phyloP scores from a whole-genome alignment of 768 basidiomycete genomes.

The Candolleomyces efflorescens region DNA sequence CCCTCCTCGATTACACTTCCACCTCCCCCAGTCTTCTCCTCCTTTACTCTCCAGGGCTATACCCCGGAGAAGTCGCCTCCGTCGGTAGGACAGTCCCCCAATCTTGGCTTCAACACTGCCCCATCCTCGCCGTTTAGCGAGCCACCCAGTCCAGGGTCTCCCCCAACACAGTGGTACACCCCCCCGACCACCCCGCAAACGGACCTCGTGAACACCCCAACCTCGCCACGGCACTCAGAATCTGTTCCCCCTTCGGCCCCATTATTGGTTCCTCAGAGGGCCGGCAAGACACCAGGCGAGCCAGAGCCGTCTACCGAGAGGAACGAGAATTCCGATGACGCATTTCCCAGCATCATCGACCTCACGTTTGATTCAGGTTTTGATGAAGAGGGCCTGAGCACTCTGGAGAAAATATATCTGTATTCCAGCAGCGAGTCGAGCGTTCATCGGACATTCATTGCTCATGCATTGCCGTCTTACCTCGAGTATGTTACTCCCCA shows the following conservation, averaged over 20 bases:
- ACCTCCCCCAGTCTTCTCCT: slow-evolving; percentile 24
- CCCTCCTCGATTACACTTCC: slow-evolving; percentile 32
- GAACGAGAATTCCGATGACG: slow-evolving; percentile 25
- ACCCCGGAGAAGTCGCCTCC: slow-evolving; percentile 26
- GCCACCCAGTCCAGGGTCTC: slow-evolving; percentile 22
- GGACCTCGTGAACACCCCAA: slow-evolving; percentile 15
- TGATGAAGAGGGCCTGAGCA: slow-evolving; percentile 78
- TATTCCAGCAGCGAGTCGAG: slow-evolving; percentile 73
- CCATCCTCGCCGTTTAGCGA: slow-evolving; percentile 41
- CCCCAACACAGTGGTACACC: slow-evolving; percentile 26
- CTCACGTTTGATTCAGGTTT: slow-evolving; percentile 37
- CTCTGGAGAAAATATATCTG: slow-evolving; percentile 90
- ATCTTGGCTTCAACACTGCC: slow-evolving; percentile 41
- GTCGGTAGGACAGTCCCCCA: slow-evolving; percentile 24
- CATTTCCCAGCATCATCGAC: slow-evolving; percentile 31
- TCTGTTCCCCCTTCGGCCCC: slow-evolving; percentile 22
- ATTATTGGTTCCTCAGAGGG: slow-evolving; percentile 15
- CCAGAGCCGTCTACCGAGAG: slow-evolving; percentile 8
- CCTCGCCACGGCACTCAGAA: slow-evolving; percentile 10
- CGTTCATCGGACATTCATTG: slow-evolving; percentile 71
- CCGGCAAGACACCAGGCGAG: slow-evolving; percentile 12
- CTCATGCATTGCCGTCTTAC: slow-evolving; percentile 76
- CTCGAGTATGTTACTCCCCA: slow-evolving; percentile 73
- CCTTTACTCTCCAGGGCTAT: slow-evolving; percentile 32
- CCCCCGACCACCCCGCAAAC: slow-evolving; percentile 35